Base-by-base conservation (phyloP, 2,329 filamentous ascomycete genomes). In the Penicillium sp. region DNA sequence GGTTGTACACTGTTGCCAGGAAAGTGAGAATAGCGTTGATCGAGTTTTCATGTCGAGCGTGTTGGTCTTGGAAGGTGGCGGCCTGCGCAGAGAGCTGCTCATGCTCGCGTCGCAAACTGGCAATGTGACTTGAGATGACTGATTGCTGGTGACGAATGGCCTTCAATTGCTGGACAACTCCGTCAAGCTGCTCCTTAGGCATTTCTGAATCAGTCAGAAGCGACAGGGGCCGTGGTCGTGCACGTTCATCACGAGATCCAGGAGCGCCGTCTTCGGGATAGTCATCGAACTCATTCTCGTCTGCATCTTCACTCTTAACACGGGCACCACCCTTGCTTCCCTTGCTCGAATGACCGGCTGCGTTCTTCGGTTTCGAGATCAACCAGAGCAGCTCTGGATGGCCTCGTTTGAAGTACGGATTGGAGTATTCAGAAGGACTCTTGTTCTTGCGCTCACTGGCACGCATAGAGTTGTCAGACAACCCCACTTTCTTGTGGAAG, bases 1-100 rank as follows among this genome's bases (percentile, higher is more conserved):
- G 90, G 65, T 96, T 90, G 79, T 98, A 99, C 45, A 99, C 94
- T 13, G 96, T 98, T 49, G 94, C 95, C 22, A 99, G 84, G 76
- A 99, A 98, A 53, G 93, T 96, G 45, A 99, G 84, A 64, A 99
- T 98, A n/a, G 94, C 94, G 72, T 97, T 98, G 78, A 99, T 98
- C 0, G 94, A 97, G 74, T 94, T 97, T 74, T 99, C 95, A 72
- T 99, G 95, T n/a, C 95, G 89, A 68, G 94, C 93, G 72, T 98
- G 94, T 73, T 96, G 87, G 61, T 87, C 90, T 76, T 98, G 93
- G 74, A 97, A 97, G 60, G 91, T 88, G 48, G 91, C 85, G 0
- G 94, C 93, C 76, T 97, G 93, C 58, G 91, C 89, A 71, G 93
- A 96, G 33, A 97, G 85, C 63, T 94, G 88, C 63, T 92, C 88